These are phyloP conservation scores for Trichocomaceae sp. DNA, from an alignment of 2,329 filamentous ascomycete species.

Conservation along the genomic window DNA sequence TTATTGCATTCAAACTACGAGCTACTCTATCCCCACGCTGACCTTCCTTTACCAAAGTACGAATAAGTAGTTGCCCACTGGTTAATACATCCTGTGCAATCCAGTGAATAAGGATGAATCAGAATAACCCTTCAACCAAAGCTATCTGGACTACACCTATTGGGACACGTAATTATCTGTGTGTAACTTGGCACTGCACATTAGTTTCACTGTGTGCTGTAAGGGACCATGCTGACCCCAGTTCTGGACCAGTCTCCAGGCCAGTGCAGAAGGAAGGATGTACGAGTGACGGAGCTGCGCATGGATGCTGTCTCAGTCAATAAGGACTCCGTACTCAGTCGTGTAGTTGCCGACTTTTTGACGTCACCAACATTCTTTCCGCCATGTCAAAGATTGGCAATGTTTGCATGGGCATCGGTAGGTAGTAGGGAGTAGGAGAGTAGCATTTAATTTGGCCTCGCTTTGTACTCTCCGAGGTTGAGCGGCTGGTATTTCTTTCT, in stretches of 20 bases:
- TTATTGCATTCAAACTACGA: neutral
- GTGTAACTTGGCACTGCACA: neutral
- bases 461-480: neutral
- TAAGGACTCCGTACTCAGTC: no score
- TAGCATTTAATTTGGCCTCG: neutral
- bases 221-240: neutral
- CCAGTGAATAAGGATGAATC: neutral
- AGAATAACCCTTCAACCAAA: neutral
- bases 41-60: no score
- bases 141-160: no score
- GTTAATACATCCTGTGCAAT: neutral
- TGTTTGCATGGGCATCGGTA: neutral
- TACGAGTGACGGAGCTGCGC: neutral
- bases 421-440: no score
- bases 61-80: neutral
- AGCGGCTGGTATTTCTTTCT: neutral
- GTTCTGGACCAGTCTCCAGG: neutral
- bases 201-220: neutral
- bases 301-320: neutral
- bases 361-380: slow-evolving; percentile 8
- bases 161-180: neutral
- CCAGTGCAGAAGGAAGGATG: neutral
- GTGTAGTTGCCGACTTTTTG: neutral
- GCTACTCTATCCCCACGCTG: neutral
- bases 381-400: neutral